Percentiles rank a stretch among this genome's conserved stretches.
Conservation (phyloP, 1,284 basidiomycete species). For the Moniliophthora roreri region DNA sequence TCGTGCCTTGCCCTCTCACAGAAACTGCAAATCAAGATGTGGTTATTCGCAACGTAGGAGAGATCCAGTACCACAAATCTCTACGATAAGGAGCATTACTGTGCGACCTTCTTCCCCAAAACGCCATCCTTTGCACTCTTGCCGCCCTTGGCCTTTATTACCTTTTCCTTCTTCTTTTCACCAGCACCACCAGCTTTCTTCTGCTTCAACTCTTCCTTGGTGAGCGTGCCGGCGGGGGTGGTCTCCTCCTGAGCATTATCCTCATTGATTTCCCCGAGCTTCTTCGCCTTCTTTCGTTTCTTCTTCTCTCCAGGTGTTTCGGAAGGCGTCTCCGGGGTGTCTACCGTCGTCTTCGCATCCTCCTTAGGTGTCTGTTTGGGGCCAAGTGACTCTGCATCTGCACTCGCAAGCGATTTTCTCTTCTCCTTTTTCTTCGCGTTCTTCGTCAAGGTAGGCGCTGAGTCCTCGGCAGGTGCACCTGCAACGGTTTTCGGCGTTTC, state of each 20-base stretch:
- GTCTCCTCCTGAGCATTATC: constrained; percentile 4
- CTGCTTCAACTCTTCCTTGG: constrained; percentile 45
- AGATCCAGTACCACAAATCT: too few species aligned
- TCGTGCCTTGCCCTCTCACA: too few species aligned
- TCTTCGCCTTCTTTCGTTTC: constrained; percentile 11
- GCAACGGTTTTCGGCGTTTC: not conserved
- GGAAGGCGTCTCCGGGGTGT: not conserved
- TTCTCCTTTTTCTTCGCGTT: constrained; percentile 12
- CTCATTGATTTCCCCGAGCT: not conserved
- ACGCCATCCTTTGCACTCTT: constrained; percentile 56
- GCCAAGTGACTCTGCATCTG: not conserved
- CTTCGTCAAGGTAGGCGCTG: not conserved
- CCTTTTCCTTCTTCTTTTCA: constrained; percentile 63
- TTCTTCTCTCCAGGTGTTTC: constrained; percentile 7
- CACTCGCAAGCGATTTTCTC: constrained; percentile 5
- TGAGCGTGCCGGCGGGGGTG: constrained; percentile 19
- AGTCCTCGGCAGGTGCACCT: not conserved
- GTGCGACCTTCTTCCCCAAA: constrained; percentile 45
- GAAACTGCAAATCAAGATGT: too few species aligned
- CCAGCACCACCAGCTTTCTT: constrained; percentile 43
- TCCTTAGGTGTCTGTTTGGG: not conserved
- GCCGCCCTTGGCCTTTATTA: constrained; percentile 38
- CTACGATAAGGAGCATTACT: too few species aligned
- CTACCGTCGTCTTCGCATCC: not conserved
- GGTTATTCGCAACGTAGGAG: too few species aligned